A percentile compares a stretch with the other conserved stretches of the same genome.
Evolutionary conservation across 179 eudicot species (phyloP).

Genomic region (Heliamphora pulchella): DNA sequence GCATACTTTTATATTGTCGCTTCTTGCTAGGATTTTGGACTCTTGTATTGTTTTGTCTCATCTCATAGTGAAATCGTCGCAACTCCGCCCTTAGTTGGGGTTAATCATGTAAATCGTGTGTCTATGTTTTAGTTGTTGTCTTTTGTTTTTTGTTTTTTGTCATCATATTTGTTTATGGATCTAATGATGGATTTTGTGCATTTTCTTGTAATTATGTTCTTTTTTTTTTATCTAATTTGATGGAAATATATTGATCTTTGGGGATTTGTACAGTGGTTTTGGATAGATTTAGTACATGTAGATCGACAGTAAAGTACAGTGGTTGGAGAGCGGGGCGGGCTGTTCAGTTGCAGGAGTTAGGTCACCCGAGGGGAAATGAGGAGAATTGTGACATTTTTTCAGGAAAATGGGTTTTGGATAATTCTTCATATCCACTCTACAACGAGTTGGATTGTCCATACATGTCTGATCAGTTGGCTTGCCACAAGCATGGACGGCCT

Average conservation of each 20-base stretch:
- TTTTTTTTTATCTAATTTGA: constrained; percentile 12
- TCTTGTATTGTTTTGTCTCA: no score
- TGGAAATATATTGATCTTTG: constrained; percentile 8
- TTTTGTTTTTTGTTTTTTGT: no score
- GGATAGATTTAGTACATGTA: constrained; percentile 69
- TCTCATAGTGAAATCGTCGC: no score
- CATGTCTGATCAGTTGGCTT: constrained; percentile 94
- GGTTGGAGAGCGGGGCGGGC: constrained; percentile 43
- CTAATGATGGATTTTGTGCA: constrained; percentile 7
- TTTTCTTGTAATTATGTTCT: constrained; percentile 4
- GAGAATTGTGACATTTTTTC: constrained; percentile 67
- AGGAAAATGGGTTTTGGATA: constrained; percentile 82
- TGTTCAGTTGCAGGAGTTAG: constrained; percentile 17
- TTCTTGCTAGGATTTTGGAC: no score
- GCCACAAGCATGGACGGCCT: constrained; percentile 83
- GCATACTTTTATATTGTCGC: no score
- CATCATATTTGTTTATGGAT: neutral
- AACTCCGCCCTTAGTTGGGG: no score
- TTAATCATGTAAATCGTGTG: no score
- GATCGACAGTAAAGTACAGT: constrained; percentile 56
- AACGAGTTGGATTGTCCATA: constrained; percentile 79
- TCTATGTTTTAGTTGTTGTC: no score
- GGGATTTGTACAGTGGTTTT: constrained; percentile 39
- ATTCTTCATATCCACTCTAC: constrained; percentile 70
- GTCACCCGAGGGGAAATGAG: constrained; percentile 20